Evolutionary conservation across 192 early-diverging fungal genomes (phyloP), one percentile per base, ranked within the genome.

Genomic region (Coemansia sp.): DNA sequence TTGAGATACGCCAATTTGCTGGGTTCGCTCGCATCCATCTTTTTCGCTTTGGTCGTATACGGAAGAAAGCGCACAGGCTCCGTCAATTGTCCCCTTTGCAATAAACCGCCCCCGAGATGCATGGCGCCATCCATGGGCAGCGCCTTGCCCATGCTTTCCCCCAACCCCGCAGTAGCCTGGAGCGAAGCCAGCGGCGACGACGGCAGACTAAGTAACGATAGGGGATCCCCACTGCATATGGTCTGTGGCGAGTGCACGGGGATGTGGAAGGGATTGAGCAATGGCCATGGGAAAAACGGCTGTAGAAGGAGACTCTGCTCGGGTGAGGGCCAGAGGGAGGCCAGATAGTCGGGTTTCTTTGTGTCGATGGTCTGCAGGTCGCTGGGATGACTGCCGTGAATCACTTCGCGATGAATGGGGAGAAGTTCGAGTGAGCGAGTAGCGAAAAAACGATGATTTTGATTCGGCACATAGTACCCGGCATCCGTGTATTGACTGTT

Each of bases 361-460:
- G 18, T 16, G 43, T 26, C 11, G 20, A 38, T 20, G n/a, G n/a
- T 45, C 33, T 53, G 35, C 14, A 16, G 45, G 45, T 47, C 20
- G 20, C 8, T 13, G 23, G 48, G 11, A 8, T 50, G 23, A 6
- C n/a, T 50, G 48, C 9, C 23, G 23, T 50, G 48, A 36, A 73
- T 73, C 18, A 73, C 39, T 38, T 73, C 71, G 14, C 71, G 59
- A 12, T 48, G 65, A 10, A 73, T 73, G 16, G 71, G 65, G 28
- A 73, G 41, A 11, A 73, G 43, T 36, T 66, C 71, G 3, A 18
- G 37, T 9, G 59, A 42, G 3, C 71, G 71, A 5, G 71, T 6
- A 12, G 55, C 71, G 56, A 73, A 73, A 38, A 73, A 73, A 26
- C 65, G 52, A 31, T 62, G 71, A 4, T 73, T 65, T 8, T 35